phyloP scores from a whole-genome alignment of 2,329 filamentous ascomycete species.

The Stenocarpella maydis region DNA sequence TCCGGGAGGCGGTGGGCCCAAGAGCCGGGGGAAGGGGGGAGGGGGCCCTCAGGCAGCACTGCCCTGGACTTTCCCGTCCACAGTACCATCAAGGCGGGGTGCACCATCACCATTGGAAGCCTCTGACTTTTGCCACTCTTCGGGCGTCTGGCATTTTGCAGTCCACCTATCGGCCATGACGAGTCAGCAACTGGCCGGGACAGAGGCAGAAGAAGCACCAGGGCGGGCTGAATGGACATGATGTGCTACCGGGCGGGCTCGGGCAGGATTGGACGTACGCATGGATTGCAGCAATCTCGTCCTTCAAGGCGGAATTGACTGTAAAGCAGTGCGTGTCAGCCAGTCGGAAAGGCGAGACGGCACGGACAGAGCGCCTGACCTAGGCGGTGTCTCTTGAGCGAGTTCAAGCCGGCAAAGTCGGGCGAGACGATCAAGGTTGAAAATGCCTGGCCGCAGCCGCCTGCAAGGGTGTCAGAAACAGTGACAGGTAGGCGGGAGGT shows the following conservation, averaged over 20 bases:
- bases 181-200: background rate
- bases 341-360: background rate
- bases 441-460: conserved; percentile 69
- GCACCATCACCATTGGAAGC: conserved; percentile 44
- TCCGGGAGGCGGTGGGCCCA: background rate
- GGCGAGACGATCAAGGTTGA: conserved; percentile 69
- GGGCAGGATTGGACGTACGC: conserved; percentile 51
- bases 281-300: conserved; percentile 90
- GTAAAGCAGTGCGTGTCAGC: conserved; percentile 49
- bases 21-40: background rate
- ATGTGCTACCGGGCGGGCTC: background rate
- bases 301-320: conserved; percentile 83
- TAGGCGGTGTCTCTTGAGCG: conserved; percentile 79
- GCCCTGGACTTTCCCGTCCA: conserved; percentile 53
- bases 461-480: conserved; percentile 44
- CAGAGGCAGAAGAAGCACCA: background rate
- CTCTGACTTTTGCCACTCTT: conserved; percentile 80
- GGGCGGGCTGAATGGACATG: background rate
- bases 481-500: background rate
- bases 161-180: conserved; percentile 66
- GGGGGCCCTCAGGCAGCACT: conserved; percentile 19
- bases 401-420: conserved; percentile 74
- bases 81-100: conserved; percentile 55
- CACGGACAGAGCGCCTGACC: background rate
- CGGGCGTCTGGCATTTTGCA: conserved; percentile 89